Percentiles rank a stretch among this genome's conserved stretches.
These are phyloP conservation scores for Firmiana major DNA, from an alignment of 345 rosid species.

Conservation along the genomic window DNA sequence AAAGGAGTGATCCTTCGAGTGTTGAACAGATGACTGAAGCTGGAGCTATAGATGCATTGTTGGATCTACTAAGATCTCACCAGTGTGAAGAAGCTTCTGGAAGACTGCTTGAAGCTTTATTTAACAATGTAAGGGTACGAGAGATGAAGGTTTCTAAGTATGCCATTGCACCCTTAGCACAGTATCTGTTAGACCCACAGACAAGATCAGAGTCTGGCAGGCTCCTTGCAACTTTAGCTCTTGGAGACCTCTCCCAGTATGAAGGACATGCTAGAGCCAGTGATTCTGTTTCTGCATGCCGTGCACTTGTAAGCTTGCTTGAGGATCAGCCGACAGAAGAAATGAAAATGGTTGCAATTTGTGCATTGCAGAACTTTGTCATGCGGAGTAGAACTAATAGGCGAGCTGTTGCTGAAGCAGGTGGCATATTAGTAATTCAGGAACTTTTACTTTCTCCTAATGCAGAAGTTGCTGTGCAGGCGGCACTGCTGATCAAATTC, in stretches of 20 bases:
- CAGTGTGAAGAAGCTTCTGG: conserved; percentile 88
- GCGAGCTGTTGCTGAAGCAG: conserved; percentile 95
- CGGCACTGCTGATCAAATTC: conserved; percentile 72
- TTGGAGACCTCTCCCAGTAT: conserved; percentile 85
- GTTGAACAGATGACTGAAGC: conserved; percentile 79
- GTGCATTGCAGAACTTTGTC: conserved; percentile 93
- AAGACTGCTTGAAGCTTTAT: conserved; percentile 77
- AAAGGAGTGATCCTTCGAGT: conserved; percentile 61
- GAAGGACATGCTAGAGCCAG: conserved; percentile 84
- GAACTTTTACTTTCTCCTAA: conserved; percentile 66
- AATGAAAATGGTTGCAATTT: conserved; percentile 81
- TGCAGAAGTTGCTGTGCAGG: conserved; percentile 74
- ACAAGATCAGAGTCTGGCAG: conserved; percentile 76
- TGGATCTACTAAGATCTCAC: conserved; percentile 74
- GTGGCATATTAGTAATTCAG: conserved; percentile 80
- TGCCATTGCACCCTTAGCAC: conserved; percentile 83
- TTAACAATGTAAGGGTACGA: conserved; percentile 74
- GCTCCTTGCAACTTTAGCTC: conserved; percentile 82
- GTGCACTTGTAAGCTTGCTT: conserved; percentile 74
- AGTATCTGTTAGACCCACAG: conserved; percentile 85
- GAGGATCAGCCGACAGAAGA: conserved; percentile 94
- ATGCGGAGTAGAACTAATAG: conserved; percentile 84
- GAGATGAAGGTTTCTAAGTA: conserved; percentile 77
- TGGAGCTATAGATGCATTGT: conserved; percentile 68
- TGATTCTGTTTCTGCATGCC: conserved; percentile 85